phyloP scores from a whole-genome alignment of 805 yeast genomes.

The Wickerhamiella vanderwaltii region DNA sequence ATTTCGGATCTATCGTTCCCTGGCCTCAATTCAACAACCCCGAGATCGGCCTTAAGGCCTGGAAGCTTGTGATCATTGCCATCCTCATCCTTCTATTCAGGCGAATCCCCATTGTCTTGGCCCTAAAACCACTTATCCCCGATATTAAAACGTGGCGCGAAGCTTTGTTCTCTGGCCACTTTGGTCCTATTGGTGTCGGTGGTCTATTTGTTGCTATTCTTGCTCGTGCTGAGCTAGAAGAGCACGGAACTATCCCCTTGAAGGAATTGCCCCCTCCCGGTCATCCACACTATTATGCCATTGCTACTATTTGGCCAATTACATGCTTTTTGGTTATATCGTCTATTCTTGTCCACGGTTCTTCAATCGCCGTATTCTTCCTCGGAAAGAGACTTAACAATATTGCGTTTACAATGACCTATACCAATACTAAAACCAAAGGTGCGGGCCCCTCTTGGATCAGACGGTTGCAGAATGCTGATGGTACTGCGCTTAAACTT shows the following conservation, averaged over 20 bases:
- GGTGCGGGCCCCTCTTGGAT: constrained; percentile 67
- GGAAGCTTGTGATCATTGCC: constrained; percentile 71
- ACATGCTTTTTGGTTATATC: constrained; percentile 68
- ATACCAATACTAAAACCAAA: constrained; percentile 42
- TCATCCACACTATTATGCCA: constrained; percentile 43
- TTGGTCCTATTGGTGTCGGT: constrained; percentile 95
- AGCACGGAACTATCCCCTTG: constrained; percentile 43
- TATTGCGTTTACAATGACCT: constrained; percentile 84
- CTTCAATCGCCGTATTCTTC: constrained; percentile 68
- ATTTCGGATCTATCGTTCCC: constrained; percentile 83
- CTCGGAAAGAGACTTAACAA: constrained; percentile 80
- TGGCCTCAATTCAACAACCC: constrained; percentile 66
- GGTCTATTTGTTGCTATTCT: constrained; percentile 76
- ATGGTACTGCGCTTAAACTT: constrained; percentile 59
- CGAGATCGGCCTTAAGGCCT: constrained; percentile 49
- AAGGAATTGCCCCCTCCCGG: constrained; percentile 33
- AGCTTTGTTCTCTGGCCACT: constrained; percentile 87
- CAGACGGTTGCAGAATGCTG: constrained; percentile 54
- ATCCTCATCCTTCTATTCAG: constrained; percentile 62
- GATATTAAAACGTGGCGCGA: constrained; percentile 88
- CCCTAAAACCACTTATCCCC: constrained; percentile 66
- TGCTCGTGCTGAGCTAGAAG: constrained; percentile 61
- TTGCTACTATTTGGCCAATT: constrained; percentile 69
- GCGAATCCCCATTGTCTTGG: constrained; percentile 70
- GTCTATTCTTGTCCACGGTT: constrained; percentile 82